Conservation (phyloP, 257 asterid species). For the Cinchona pubescens region DNA sequence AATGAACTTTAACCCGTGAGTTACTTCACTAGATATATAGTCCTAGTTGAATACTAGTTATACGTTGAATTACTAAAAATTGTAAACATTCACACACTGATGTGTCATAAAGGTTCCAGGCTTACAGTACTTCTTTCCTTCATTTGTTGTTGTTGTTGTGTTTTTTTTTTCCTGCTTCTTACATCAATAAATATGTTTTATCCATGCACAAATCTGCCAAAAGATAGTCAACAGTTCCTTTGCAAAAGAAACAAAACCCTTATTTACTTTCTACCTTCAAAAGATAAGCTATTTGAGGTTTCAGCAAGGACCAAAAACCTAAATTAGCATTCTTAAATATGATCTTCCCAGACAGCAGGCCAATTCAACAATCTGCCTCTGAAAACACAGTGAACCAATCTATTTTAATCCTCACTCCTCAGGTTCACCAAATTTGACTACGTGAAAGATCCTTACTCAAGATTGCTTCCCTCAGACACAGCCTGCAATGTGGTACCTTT, state of each 20-base stretch:
- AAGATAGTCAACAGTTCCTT: neutral
- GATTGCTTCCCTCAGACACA: slow-evolving; percentile 46
- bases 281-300: neutral
- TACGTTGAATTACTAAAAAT: too few relatives aligned
- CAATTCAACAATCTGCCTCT: neutral
- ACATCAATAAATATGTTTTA: neutral
- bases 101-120: neutral
- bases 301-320: neutral
- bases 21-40: neutral
- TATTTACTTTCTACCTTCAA: neutral
- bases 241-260: neutral
- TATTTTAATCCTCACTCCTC: neutral
- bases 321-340: neutral
- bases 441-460: slow-evolving; percentile 40
- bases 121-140: neutral
- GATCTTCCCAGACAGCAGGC: slow-evolving; percentile 13
- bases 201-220: neutral
- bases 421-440: slow-evolving; percentile 28
- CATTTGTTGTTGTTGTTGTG: too few relatives aligned
- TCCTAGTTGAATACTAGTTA: neutral
- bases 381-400: neutral
- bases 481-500: slow-evolving; percentile 67
- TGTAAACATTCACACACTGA: neutral
- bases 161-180: neutral
- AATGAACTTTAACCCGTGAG: neutral